Evolutionary conservation across 2,329 filamentous ascomycete species (phyloP), one percentile per base, ranked within the genome.

Genomic region (Pochonia chlamydosporia): DNA sequence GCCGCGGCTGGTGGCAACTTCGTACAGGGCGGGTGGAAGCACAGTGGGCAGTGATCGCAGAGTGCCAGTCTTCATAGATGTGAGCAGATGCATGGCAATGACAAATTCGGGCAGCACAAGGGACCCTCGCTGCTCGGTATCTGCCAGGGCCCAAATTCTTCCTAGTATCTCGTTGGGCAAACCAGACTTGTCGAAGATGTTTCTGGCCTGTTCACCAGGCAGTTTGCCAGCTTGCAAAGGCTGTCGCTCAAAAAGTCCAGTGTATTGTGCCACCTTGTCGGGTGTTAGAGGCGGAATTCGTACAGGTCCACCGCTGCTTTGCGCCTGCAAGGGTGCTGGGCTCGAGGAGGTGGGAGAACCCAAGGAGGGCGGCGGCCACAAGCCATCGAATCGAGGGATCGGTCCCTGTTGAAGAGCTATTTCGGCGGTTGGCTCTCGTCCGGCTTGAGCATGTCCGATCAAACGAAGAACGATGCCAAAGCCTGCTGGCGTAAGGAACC

Each of bases 51-150:
- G 75, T 18, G 79, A 82, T 53, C 89, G 84, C 64, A 99, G 78
- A 25, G 83, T 76, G 20, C 90, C 87, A 11, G 84, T 86, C 73
- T 95, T 96, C 70, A 89, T 89, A 11, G 90, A 96, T 13, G 89
- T 92, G 52, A 99, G 76, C 51, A 99, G 74, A 66, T 99, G 93
- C 93, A 99, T 99, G 40, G 93, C 93, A 60, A 99, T 95, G 62
- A 96, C 87, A 64, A 99, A 99, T 59, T 97, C 93, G 13, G 90
- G 92, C 57, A 84, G 77, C 49, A 91, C 87, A 30, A 99, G 76
- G 26, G 86, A 83, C 43, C 93, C 93, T 45, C 91, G 83, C 68
- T 96, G 90, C 67, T 96, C 91, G 0, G 89, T 93, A 64, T 99
- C 93, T 20, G 91, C 87, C 51, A 99, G 77, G 58, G 87, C 90